Evolutionary conservation across 345 rosid genomes (phyloP).

Genomic region (Hibiscus trionum): DNA sequence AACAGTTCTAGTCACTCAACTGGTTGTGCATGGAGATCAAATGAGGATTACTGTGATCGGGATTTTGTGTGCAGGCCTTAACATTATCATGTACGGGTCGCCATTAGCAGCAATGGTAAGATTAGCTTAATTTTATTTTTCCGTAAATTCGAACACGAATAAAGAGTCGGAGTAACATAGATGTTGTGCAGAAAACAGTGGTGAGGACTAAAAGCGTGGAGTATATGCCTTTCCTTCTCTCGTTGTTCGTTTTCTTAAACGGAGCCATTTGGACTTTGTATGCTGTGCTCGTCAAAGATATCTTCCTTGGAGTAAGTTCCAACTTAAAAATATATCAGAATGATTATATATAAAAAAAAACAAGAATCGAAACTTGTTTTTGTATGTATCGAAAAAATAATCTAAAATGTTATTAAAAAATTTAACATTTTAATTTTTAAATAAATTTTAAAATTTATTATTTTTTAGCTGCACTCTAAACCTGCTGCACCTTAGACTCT

Average conservation of each 20-base stretch:
- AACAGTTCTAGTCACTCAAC: not conserved
- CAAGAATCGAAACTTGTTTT: too few species aligned
- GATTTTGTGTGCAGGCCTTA: slow-evolving; percentile 5
- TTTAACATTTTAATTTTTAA: too few species aligned
- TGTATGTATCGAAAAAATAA: too few species aligned
- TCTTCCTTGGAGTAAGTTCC: slow-evolving; percentile 7
- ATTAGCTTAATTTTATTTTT: not conserved
- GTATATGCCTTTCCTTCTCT: slow-evolving; percentile 17
- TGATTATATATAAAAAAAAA: too few species aligned
- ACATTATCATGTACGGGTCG: slow-evolving; percentile 15
- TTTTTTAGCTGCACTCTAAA: too few species aligned
- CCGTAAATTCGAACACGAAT: too few species aligned
- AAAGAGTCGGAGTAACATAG: too few species aligned
- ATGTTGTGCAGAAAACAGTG: slow-evolving; percentile 13
- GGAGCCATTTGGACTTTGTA: slow-evolving; percentile 16
- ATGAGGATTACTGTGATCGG: slow-evolving; percentile 12
- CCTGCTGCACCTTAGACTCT: too few species aligned
- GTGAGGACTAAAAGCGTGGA: slow-evolving; percentile 12
- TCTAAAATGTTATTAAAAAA: too few species aligned
- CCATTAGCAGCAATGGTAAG: slow-evolving; percentile 14
- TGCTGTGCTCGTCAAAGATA: slow-evolving; percentile 9
- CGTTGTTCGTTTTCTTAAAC: slow-evolving; percentile 7
- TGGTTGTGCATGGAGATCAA: not conserved
- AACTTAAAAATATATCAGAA: not conserved
- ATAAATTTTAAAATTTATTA: too few species aligned